phyloP scores from a whole-genome alignment of 768 basidiomycete species.

The Mycena crocata region DNA sequence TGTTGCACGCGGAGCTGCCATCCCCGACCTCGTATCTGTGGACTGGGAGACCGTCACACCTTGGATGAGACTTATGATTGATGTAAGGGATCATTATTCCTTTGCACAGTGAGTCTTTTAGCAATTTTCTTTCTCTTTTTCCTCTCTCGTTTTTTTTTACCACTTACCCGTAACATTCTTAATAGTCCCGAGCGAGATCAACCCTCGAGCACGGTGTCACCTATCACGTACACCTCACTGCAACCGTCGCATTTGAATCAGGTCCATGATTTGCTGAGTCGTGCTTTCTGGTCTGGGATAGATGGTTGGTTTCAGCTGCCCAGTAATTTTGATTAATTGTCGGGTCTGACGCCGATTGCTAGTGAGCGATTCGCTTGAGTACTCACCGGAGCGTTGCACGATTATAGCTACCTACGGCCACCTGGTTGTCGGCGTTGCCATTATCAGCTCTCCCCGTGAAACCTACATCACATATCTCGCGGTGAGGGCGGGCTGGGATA shows the following conservation, averaged over 20 bases:
- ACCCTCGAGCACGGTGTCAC: slow-evolving; percentile 54
- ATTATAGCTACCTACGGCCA: slow-evolving; percentile 79
- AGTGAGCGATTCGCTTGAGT: slow-evolving; percentile 80
- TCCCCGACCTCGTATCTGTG: slow-evolving; percentile 60
- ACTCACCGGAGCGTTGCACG: slow-evolving; percentile 77
- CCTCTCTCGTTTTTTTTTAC: background rate
- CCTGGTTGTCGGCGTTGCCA: slow-evolving; percentile 79
- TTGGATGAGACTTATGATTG: slow-evolving; percentile 82
- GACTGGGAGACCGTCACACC: slow-evolving; percentile 81
- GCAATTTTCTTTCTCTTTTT: background rate
- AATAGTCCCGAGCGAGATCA: slow-evolving; percentile 67
- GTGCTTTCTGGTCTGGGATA: slow-evolving; percentile 83
- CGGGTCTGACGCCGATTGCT: slow-evolving; percentile 13
- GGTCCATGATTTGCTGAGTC: slow-evolving; percentile 75
- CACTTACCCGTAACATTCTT: slow-evolving; percentile 4
- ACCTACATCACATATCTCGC: slow-evolving; percentile 87
- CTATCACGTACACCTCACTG: slow-evolving; percentile 74
- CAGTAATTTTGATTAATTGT: slow-evolving; percentile 10
- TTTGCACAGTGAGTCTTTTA: slow-evolving; percentile 65
- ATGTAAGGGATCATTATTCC: slow-evolving; percentile 73
- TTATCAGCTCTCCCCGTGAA: slow-evolving; percentile 82
- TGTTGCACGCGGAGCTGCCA: slow-evolving; percentile 40
- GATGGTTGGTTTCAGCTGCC: slow-evolving; percentile 59
- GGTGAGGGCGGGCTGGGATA: slow-evolving; percentile 86
- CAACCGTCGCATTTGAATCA: slow-evolving; percentile 71